Evolutionary conservation across 805 yeast species (phyloP), one percentile per base, ranked within the genome.

Genomic region (Priceomyces castillae): DNA sequence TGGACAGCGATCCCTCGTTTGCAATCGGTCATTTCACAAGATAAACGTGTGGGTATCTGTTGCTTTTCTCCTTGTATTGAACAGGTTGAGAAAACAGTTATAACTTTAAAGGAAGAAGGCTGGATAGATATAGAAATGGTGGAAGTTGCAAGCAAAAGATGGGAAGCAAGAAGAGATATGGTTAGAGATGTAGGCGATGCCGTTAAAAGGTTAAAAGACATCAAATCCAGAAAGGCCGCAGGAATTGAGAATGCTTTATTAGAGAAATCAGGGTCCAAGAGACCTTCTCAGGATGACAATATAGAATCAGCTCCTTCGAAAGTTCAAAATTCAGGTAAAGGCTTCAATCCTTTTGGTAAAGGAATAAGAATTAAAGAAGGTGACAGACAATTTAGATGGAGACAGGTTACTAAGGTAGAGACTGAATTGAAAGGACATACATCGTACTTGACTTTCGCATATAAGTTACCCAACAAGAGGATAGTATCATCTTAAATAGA

Each of bases 31-130:
- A 74, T 86, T 12, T 67, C 85, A 7, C 61, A 67, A 7, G 66
- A 66, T 15, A 69, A 73, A 43, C 71, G 73, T 20, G 86, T 81
- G 17, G 81, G 86, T 2, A 76, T 94, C 42, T 94, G 99, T 65
- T 94, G 99, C 64, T 94, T 94, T 59, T 87, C 96, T 31, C 99
- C 99, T 7, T 94, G 99, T 64, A 86, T 94, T 38, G 99, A 94
- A 65, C 99, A 94, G 67, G 99, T 94, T 3, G 84, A 84, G 45
- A 84, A 86, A 59, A 87, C 98, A 0, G 81, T 92, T 10, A 84
- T 79, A 50, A 84, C 86, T 0, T 67, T 94, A 45, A 82, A 84
- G 51, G 76, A 71, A 26, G 61, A 82, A 34, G 96, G 95, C 1
- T 94, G 97, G 96, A 74, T 78, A 4, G 76, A 79, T 14, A 81